Base-by-base conservation (phyloP, 192 early-diverging fungal species). In the Coemansia sp. region DNA sequence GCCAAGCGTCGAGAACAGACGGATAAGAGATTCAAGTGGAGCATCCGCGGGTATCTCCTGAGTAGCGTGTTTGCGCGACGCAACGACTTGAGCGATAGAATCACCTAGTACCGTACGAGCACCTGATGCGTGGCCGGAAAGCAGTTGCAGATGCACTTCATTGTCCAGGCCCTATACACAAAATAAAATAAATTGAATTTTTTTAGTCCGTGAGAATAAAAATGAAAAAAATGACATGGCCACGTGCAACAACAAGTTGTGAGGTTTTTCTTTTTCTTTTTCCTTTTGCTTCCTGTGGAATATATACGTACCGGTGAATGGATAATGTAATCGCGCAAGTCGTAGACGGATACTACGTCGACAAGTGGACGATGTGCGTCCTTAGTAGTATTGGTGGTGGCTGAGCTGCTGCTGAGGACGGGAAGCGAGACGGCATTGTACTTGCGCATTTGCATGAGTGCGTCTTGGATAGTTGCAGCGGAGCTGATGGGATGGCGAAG, bases 271-370 rank as follows among this genome's bases (percentile, higher is more conserved):
- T n/a, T n/a, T n/a, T n/a, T n/a, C n/a, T n/a, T n/a, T n/a, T n/a
- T n/a, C n/a, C n/a, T n/a, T n/a, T n/a, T n/a, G n/a, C n/a, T n/a
- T n/a, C n/a, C n/a, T n/a, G 39, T 12, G 2, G 40, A 15, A 8
- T 37, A 11, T 8, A 15, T 49, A 54, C 70, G 62, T 78, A 79
- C 76, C 46, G 49, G 37, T 10, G 76, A 58, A 37, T 67, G 64
- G 15, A 68, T 73, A 1, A 83, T 74, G 31, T 83, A 74, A 71
- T 83, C 75, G 15, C 80, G 49, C 22, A 83, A 60, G 41, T 83
- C 80, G 58, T 83, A 76, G 4, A 77, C 67, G 15, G 80, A 74
- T 17, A 83, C 56, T n/a, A 83, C 73, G 32, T 83, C 80, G 36
- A 83, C 62, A 12, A 77, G 77, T 41, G 60, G 27, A 15, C 24